Base-by-base conservation (phyloP, 1,284 basidiomycete genomes). In the Veloboletus limbatus region DNA sequence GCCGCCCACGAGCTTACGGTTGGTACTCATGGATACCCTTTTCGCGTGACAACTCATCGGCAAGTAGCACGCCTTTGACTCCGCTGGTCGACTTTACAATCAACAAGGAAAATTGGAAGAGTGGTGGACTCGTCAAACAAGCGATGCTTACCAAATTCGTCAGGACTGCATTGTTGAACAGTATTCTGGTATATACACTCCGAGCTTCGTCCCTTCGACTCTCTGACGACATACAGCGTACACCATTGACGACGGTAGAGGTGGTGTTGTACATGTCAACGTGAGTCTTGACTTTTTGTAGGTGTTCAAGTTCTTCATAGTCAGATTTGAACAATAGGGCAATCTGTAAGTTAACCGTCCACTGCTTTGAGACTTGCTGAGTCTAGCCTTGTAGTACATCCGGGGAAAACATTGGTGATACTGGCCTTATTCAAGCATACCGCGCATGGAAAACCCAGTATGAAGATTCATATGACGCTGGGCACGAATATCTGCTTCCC, bases 91-190 rank as follows among this genome's bases (percentile, higher is more conserved):
- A 32, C 65, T 89, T 47, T 91, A 88, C 60, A 88, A 90, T 58
- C 85, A 86, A 62, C 62, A 85, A 58, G 78, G 90, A 65, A 83
- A 93, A 74, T 76, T 97, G 51, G 90, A 90, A 65, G 68, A 93
- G 69, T 88, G 88, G 88, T 92, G 88, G 88, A 86, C 87, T 28
- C 85, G 90, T 54, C 72, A 75, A 40, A 98, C 96, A 0, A 89
- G 86, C 56, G 75, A 81, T 50, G 86, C 85, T 4, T 99, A 97
- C 74, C 75, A 92, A 45, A 74, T 81, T 54, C 85, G 88, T 41
- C 88, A 92, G 56, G 78, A 88, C 45, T 99, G 96, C 63, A 85
- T 99, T 46, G 81, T 91, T 20, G 78, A 86, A 43, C 96, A 98
- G 67, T 99, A 89, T 70, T 89, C 85, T 41, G 58, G 62, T 59